Base-by-base conservation (phyloP, 371 early-diverging fungal genomes). In the Circinella umbellata region DNA sequence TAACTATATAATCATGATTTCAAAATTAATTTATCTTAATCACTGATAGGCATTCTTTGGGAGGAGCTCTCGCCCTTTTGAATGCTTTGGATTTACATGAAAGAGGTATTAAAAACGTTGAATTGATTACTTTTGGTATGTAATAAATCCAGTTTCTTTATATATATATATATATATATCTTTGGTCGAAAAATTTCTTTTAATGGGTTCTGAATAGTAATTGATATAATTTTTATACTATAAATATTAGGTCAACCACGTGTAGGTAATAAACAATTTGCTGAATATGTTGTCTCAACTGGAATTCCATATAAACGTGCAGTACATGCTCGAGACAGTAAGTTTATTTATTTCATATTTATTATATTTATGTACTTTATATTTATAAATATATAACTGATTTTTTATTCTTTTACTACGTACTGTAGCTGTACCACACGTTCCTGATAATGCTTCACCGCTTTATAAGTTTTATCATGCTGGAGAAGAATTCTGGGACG, bases 261-360 rank as follows among this genome's bases (percentile, higher is more conserved):
- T 20, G 66, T 74, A 9, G 74, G 74, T 6, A 66, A 70, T 42
- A 65, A 70, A 13, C 60, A 64, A 13, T 74, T 74, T 63, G 74
- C 74, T 55, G 39, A 66, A 15, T 75, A 75, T 18, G 69, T 67
- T 9, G 47, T 61, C 9, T 53, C 66, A 35, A 71, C 75, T 37
- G 63, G 60, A 15, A 66, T 75, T 48, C 37, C 47, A 2, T 38
- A 62, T 46, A 42, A 63, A 15, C 75, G 75, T 37, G 61, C 63
- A 4, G 72, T 75, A n/a, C 63, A 75, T 39, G 69, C 71, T n/a
- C 63, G 69, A 11, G 75, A 75, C 61, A 66, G 75, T 75, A 63
- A 66, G 71, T 53, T 13, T 8, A 18, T 4, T 6, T n/a, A 53
- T 59, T 63, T 46, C 4, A 2, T 77, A 7, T 8, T 61, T 18